Evolutionary conservation across 2,329 filamentous ascomycete species (phyloP).

Genomic region (Colletotrichum tamarilloi): DNA sequence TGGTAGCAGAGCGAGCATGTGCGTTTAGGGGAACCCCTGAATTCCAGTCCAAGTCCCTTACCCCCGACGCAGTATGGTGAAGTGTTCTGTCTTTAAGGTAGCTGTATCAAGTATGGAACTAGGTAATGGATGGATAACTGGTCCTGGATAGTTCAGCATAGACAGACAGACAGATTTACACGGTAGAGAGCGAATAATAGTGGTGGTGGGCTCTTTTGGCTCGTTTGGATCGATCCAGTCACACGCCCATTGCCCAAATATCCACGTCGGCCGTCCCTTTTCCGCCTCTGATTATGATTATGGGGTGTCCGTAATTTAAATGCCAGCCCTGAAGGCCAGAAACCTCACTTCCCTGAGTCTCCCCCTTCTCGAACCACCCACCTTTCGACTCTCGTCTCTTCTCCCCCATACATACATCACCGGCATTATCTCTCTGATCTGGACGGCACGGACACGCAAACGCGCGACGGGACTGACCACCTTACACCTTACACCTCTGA

Average conservation of each 20-base stretch:
- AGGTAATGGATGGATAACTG: not conserved
- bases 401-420: not conserved
- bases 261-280: not conserved
- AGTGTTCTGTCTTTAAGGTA: not conserved
- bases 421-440: not conserved
- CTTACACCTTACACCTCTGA: not conserved
- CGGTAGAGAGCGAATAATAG: not conserved
- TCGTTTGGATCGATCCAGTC: constrained; percentile 23
- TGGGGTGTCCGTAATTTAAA: constrained; percentile 36
- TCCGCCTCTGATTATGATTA: constrained; percentile 25
- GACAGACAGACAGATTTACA: too few relatives aligned
- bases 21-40: constrained; percentile 34
- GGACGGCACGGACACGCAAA: constrained; percentile 4
- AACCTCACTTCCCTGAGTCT: constrained; percentile 19
- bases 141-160: not conserved
- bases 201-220: constrained; percentile 5
- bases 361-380: constrained; percentile 32
- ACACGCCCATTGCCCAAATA: not conserved
- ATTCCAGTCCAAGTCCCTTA: constrained; percentile 2
- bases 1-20: constrained; percentile 23
- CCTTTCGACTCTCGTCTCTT: not conserved
- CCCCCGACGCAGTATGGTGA: not conserved
- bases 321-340: constrained; percentile 32
- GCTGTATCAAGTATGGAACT: too few relatives aligned
- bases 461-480: not conserved